Evolutionary conservation across 2,329 filamentous ascomycete species (phyloP).

Genomic region (Scleromitrula shiraiana): DNA sequence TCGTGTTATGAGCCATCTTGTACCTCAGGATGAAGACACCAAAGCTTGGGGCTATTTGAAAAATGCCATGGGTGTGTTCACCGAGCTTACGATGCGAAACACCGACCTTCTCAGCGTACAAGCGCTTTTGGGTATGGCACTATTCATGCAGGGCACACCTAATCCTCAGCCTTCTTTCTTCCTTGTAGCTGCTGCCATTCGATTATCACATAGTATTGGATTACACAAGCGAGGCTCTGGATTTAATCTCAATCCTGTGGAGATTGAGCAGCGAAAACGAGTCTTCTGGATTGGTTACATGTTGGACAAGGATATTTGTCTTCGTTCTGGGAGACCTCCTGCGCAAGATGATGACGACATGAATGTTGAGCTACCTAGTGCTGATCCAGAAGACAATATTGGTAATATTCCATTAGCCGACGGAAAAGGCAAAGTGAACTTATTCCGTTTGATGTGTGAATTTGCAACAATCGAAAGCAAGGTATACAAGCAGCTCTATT

Average conservation of each 20-base stretch:
- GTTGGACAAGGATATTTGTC: constrained; percentile 65
- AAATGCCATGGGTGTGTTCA: constrained; percentile 89
- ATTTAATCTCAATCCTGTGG: constrained; percentile 87
- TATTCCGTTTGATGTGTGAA: constrained; percentile 88
- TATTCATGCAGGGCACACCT: constrained; percentile 92
- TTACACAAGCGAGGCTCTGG: constrained; percentile 88
- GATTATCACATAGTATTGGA: constrained; percentile 87
- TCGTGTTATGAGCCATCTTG: constrained; percentile 90
- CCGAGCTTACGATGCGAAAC: constrained; percentile 91
- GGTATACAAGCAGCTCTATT: constrained; percentile 89
- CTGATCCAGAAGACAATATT: constrained; percentile 83
- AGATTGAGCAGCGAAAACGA: constrained; percentile 81
- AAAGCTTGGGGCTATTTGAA: constrained; percentile 95
- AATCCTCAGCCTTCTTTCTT: constrained; percentile 94
- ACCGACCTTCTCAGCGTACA: constrained; percentile 93
- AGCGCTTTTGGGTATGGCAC: constrained; percentile 82
- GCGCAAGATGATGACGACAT: constrained; percentile 75
- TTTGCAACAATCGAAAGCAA: constrained; percentile 88
- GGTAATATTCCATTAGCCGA: constrained; percentile 88
- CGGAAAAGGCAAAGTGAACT: constrained; percentile 85
- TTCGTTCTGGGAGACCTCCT: constrained; percentile 63
- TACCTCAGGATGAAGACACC: constrained; percentile 83
- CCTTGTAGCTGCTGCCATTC: constrained; percentile 81
- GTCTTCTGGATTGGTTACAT: constrained; percentile 74
- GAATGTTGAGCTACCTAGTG: constrained; percentile 92